Evolutionary conservation across 345 rosid genomes (phyloP).

Genomic region (Ceriops zippeliana): DNA sequence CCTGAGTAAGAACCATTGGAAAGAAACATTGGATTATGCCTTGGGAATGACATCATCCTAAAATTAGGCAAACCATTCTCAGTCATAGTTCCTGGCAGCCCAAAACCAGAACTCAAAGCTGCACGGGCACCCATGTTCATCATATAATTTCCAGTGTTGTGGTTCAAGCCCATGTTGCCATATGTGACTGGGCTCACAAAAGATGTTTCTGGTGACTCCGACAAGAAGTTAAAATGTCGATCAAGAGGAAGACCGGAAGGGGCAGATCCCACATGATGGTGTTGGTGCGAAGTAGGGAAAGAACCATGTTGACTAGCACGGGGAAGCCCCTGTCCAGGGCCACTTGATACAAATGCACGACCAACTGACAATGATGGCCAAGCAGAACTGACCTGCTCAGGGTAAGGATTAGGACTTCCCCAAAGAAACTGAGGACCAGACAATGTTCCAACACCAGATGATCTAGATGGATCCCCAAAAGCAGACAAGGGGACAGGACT

Average conservation of each 20-base stretch:
- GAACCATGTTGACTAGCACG: slow-evolving; percentile 42
- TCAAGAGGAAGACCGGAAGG: slow-evolving; percentile 82
- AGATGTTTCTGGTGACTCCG: slow-evolving; percentile 67
- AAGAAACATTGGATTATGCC: slow-evolving; percentile 40
- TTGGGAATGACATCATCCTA: slow-evolving; percentile 55
- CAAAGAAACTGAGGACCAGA: slow-evolving; percentile 91
- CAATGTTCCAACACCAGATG: slow-evolving; percentile 44
- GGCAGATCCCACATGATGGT: slow-evolving; percentile 85
- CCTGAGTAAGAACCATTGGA: slow-evolving; percentile 54
- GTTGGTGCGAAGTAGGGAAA: slow-evolving; percentile 48
- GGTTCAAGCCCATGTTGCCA: slow-evolving; percentile 48
- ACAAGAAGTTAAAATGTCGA: slow-evolving; percentile 71
- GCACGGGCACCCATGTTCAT: slow-evolving; percentile 41
- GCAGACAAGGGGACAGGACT: slow-evolving; percentile 39
- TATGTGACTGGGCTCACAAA: slow-evolving; percentile 52
- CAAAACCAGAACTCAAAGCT: slow-evolving; percentile 44
- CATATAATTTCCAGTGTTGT: slow-evolving; percentile 43
- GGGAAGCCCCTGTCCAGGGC: slow-evolving; percentile 45
- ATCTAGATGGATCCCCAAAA: slow-evolving; percentile 48
- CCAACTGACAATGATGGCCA: slow-evolving; percentile 63
- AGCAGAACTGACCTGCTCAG: slow-evolving; percentile 52
- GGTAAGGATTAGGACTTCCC: slow-evolving; percentile 72
- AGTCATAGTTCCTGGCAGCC: slow-evolving; percentile 42
- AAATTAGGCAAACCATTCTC: slow-evolving; percentile 55
- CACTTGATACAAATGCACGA: slow-evolving; percentile 52